These are phyloP conservation scores for Xylaria palmicola DNA, from an alignment of 495 filamentous ascomycete genomes.

Conservation along the genomic window DNA sequence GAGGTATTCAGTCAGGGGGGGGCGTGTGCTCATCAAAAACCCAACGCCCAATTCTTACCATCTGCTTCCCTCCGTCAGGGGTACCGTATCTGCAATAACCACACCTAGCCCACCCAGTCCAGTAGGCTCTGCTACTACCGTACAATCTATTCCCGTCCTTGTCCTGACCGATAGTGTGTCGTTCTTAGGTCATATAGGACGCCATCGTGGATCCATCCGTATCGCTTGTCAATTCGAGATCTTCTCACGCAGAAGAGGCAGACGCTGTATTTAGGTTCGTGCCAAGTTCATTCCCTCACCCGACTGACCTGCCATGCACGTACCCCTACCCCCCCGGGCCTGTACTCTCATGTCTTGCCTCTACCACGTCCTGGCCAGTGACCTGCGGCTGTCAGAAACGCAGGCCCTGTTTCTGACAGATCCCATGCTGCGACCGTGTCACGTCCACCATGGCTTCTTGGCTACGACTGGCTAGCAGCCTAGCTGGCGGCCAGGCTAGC, in stretches of 20 bases:
- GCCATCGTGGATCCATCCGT: background rate
- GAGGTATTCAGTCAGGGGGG: constrained; percentile 17
- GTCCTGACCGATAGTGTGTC: constrained; percentile 9
- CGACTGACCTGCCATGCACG: constrained; percentile 34
- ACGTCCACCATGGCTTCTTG: constrained; percentile 16
- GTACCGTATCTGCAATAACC: constrained; percentile 5
- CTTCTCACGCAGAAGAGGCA: constrained; percentile 11
- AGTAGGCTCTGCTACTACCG: constrained; percentile 1
- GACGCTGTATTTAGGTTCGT: constrained; percentile 41
- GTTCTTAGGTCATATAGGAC: background rate
- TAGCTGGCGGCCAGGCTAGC: constrained; percentile 7
- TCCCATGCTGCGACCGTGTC: constrained; percentile 21
- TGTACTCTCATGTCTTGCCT: constrained; percentile 17
- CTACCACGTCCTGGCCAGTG: constrained; percentile 14
- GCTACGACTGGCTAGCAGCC: constrained; percentile 6
- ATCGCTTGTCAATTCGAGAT: background rate
- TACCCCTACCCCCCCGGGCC: constrained; percentile 17
- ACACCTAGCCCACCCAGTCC: background rate
- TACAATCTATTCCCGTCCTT: background rate
- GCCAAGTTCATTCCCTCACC: constrained; percentile 31
- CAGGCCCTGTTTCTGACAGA: constrained; percentile 33
- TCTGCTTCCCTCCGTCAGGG: background rate
- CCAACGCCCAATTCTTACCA: background rate
- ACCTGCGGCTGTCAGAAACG: constrained; percentile 24
- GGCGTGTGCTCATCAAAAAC: constrained; percentile 16